A percentile compares a stretch with the other conserved stretches of the same genome.
Conservation (phyloP, 2,329 filamentous ascomycete species). For the Trichoderma koningiopsis region DNA sequence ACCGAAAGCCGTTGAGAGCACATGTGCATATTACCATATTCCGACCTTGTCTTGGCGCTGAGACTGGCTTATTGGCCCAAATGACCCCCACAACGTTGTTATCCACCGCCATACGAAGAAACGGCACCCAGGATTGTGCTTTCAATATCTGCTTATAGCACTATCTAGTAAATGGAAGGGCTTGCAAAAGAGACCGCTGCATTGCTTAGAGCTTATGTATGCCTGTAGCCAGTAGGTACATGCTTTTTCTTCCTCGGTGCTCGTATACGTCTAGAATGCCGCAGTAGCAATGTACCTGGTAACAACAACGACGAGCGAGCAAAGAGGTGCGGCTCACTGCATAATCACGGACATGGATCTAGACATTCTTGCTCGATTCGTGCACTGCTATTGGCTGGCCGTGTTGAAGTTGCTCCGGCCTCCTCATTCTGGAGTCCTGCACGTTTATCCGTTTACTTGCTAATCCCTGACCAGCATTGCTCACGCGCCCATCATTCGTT, state of each 20-base stretch:
- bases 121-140: background rate
- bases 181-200: background rate
- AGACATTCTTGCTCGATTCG: background rate
- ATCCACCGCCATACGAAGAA: background rate
- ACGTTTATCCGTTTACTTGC: background rate
- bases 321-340: constrained; percentile 7
- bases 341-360: background rate
- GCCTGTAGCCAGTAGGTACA: background rate
- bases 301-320: background rate
- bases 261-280: background rate
- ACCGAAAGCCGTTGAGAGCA: background rate
- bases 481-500: constrained; percentile 10
- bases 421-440: background rate
- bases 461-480: background rate
- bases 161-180: background rate
- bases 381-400: constrained; percentile 1
- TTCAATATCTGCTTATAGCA: background rate
- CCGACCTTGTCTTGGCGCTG: constrained; percentile 1
- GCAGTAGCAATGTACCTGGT: background rate
- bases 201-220: background rate
- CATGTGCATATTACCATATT: background rate
- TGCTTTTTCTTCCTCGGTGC: background rate
- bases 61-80: background rate
- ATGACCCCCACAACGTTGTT: constrained; percentile 18
- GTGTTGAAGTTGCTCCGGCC: background rate